These are phyloP conservation scores for Trichophyton mentagrophytes DNA, from an alignment of 2,329 filamentous ascomycete genomes.

Conservation along the genomic window DNA sequence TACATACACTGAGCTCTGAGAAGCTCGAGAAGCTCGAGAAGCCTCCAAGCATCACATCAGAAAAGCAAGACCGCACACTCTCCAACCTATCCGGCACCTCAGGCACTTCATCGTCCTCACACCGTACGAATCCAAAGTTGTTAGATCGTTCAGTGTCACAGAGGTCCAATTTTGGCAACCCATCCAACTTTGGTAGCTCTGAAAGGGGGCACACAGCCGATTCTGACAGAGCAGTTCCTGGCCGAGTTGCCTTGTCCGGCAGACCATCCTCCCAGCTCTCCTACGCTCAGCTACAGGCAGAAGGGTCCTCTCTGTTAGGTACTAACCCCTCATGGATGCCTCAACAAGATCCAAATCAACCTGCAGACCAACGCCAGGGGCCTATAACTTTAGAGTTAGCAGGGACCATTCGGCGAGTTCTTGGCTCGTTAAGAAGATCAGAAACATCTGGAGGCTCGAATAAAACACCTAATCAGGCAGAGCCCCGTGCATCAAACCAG, in stretches of 20 bases:
- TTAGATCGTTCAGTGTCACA: conserved; percentile 6
- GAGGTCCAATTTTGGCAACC: conserved; percentile 4
- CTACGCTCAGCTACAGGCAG: conserved; percentile 38
- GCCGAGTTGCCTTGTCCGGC: neutral
- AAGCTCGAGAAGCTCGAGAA: neutral
- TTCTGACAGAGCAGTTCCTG: neutral
- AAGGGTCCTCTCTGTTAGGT: conserved; percentile 41
- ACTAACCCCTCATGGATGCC: conserved; percentile 24
- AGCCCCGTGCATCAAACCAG: conserved; percentile 5
- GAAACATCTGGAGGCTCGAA: conserved; percentile 5
- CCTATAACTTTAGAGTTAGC: conserved; percentile 35
- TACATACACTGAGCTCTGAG: neutral
- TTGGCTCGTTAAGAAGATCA: conserved; percentile 31
- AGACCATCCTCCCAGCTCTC: conserved; percentile 30
- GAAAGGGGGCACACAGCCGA: neutral
- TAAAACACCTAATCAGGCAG: neutral
- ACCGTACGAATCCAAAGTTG: conserved; percentile 8
- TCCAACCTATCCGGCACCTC: conserved; percentile 45
- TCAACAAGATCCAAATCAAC: conserved; percentile 16
- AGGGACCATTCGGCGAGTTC: conserved; percentile 39
- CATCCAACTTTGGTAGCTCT: neutral
- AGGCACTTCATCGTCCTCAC: conserved; percentile 10
- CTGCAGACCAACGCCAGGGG: conserved; percentile 27
- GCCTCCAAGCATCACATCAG: conserved; percentile 33
- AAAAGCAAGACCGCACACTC: conserved; percentile 42